A percentile compares a stretch with the other conserved stretches of the same genome.
Evolutionary conservation across 805 yeast species (phyloP).

Genomic region (Wickerhamiella azyma): DNA sequence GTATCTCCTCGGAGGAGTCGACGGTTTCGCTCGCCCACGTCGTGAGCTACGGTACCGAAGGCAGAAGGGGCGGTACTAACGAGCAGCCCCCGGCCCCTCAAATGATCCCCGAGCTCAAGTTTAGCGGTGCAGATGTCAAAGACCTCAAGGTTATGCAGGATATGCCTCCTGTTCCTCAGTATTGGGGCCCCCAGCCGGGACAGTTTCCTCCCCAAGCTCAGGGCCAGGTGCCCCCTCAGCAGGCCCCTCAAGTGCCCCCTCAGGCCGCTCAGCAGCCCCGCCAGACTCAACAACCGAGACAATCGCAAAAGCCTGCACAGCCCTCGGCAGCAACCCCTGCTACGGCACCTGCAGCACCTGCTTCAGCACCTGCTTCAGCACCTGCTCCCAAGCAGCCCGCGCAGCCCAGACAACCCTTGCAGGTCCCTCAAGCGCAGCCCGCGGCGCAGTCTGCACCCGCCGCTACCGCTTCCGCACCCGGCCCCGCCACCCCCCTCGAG

Average conservation of each 20-base stretch:
- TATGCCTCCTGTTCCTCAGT: slow-evolving; percentile 26
- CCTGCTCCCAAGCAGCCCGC: no score
- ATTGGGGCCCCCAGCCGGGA: background rate
- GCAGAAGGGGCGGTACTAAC: slow-evolving; percentile 53
- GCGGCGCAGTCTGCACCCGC: slow-evolving; percentile 9
- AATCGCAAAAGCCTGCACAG: slow-evolving; percentile 5
- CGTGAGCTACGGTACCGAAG: slow-evolving; percentile 82
- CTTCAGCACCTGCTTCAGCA: no score
- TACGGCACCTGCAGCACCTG: no score
- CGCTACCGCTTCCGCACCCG: slow-evolving; percentile 12
- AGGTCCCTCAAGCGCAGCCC: slow-evolving; percentile 5
- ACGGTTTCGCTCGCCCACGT: slow-evolving; percentile 76
- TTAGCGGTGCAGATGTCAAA: slow-evolving; percentile 85
- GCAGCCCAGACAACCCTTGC: no score
- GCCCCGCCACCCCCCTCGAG: slow-evolving; percentile 19
- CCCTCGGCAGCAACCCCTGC: no score
- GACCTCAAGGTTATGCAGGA: slow-evolving; percentile 70
- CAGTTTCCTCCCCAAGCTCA: slow-evolving; percentile 42
- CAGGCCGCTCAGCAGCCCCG: background rate
- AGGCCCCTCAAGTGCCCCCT: background rate
- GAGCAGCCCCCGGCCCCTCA: slow-evolving; percentile 61
- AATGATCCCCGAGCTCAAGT: slow-evolving; percentile 62
- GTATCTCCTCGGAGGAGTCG: slow-evolving; percentile 78
- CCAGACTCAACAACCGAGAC: slow-evolving; percentile 4
- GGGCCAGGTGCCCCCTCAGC: slow-evolving; percentile 9